phyloP scores from a whole-genome alignment of 495 filamentous ascomycete species.

The Xylaria nigripes region DNA sequence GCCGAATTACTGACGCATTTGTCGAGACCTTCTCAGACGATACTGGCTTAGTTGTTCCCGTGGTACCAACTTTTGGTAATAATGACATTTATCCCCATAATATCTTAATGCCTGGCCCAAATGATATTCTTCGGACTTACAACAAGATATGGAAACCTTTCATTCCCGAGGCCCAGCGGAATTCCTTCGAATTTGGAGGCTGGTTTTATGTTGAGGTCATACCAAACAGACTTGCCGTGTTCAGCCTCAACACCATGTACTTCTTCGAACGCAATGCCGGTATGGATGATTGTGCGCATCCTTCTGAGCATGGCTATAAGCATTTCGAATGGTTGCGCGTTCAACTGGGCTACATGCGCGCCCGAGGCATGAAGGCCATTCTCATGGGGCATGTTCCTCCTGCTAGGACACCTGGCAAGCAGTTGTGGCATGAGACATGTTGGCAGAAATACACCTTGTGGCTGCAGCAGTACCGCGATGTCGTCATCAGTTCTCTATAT shows the following conservation, averaged over 20 bases:
- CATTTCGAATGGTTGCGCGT: slow-evolving; percentile 97
- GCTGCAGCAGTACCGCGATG: slow-evolving; percentile 82
- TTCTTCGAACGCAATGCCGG: slow-evolving; percentile 89
- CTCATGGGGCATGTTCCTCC: slow-evolving; percentile 92
- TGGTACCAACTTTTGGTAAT: slow-evolving; percentile 88
- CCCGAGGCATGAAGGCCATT: slow-evolving; percentile 87
- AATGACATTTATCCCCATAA: slow-evolving; percentile 98
- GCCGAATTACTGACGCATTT: slow-evolving; percentile 67
- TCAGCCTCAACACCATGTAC: slow-evolving; percentile 95
- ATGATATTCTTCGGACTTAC: slow-evolving; percentile 69
- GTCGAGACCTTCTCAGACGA: slow-evolving; percentile 56
- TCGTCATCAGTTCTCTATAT: slow-evolving; percentile 69
- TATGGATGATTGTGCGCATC: slow-evolving; percentile 75
- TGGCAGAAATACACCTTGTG: slow-evolving; percentile 98
- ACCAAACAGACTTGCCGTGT: slow-evolving; percentile 73
- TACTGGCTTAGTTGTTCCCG: slow-evolving; percentile 59
- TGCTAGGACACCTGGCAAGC: slow-evolving; percentile 72
- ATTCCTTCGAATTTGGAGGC: slow-evolving; percentile 83
- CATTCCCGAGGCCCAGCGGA: slow-evolving; percentile 87
- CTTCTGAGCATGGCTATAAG: slow-evolving; percentile 77
- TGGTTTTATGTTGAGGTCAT: slow-evolving; percentile 95
- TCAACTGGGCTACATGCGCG: slow-evolving; percentile 74
- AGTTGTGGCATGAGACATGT: slow-evolving; percentile 82
- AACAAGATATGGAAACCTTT: slow-evolving; percentile 70
- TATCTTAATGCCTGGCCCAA: slow-evolving; percentile 78